phyloP scores from a whole-genome alignment of 163 green algal genomes.

The Volvox carteri region DNA sequence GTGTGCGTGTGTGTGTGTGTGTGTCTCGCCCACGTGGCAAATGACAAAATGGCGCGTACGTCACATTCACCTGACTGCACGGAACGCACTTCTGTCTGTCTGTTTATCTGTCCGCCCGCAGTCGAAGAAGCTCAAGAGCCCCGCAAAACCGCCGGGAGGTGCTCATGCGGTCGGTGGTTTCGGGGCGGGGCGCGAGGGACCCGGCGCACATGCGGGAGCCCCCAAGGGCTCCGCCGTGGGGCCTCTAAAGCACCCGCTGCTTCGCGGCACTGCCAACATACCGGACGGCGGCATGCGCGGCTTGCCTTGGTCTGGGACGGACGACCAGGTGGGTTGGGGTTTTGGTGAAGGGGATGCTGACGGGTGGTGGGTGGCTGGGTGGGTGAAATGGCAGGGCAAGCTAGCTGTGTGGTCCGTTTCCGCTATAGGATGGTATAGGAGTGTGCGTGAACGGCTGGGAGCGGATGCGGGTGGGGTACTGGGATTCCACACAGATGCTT shows the following conservation, averaged over 20 bases:
- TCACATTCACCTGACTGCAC: no score
- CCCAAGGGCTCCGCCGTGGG: not conserved
- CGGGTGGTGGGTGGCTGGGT: not conserved
- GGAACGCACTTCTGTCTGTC: no score
- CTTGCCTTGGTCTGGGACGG: constrained; percentile 20
- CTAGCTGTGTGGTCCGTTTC: no score
- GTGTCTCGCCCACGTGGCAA: no score
- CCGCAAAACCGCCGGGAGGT: constrained; percentile 23
- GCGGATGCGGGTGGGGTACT: no score
- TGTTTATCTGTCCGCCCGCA: no score
- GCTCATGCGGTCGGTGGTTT: not conserved
- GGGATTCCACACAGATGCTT: no score
- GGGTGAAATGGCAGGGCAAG: no score
- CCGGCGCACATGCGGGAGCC: not conserved
- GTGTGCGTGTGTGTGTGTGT: no score
- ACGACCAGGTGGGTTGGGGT: constrained; percentile 49
- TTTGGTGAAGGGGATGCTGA: not conserved
- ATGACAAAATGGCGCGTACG: no score
- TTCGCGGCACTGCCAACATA: constrained; percentile 12
- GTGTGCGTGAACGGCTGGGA: no score
- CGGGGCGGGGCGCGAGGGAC: not conserved
- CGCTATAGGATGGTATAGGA: no score
- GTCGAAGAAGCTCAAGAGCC: constrained; percentile 57
- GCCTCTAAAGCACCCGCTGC: constrained; percentile 32
- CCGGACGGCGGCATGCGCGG: constrained; percentile 34